These are phyloP conservation scores for Sordaria brevicollis DNA, from an alignment of 495 filamentous ascomycete genomes.

Conservation along the genomic window DNA sequence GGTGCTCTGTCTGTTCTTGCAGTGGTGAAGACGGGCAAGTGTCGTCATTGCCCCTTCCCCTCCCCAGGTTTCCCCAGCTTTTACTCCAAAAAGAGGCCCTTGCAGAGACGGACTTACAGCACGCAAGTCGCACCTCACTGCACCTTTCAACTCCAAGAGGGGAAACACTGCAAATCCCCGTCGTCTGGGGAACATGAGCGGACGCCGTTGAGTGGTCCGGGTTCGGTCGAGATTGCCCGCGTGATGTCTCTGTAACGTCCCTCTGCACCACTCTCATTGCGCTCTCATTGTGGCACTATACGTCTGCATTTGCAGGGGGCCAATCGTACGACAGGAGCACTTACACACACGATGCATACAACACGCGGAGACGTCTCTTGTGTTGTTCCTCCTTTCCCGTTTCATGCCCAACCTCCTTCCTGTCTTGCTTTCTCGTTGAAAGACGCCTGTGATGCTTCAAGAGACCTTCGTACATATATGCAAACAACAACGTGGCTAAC, in stretches of 20 bases:
- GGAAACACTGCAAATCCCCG: constrained; percentile 8
- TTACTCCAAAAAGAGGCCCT: not conserved
- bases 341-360: not conserved
- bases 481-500: constrained; percentile 9
- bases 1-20: not conserved
- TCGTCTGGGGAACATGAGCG: not conserved
- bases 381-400: not conserved
- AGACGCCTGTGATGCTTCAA: not conserved
- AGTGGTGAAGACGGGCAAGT: not conserved
- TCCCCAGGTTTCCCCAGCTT: not conserved
- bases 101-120: not conserved
- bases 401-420: not conserved
- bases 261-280: not conserved
- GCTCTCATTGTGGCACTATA: not conserved
- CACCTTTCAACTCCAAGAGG: constrained; percentile 17
- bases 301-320: not conserved
- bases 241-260: not conserved
- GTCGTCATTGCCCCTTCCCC: not conserved
- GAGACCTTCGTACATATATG: not conserved
- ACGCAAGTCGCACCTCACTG: not conserved
- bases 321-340: not conserved
- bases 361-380: not conserved
- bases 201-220: not conserved
- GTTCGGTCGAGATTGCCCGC: not conserved
- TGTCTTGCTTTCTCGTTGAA: not conserved